phyloP scores from a whole-genome alignment of 768 basidiomycete species.

The Leccinum sublutescens region DNA sequence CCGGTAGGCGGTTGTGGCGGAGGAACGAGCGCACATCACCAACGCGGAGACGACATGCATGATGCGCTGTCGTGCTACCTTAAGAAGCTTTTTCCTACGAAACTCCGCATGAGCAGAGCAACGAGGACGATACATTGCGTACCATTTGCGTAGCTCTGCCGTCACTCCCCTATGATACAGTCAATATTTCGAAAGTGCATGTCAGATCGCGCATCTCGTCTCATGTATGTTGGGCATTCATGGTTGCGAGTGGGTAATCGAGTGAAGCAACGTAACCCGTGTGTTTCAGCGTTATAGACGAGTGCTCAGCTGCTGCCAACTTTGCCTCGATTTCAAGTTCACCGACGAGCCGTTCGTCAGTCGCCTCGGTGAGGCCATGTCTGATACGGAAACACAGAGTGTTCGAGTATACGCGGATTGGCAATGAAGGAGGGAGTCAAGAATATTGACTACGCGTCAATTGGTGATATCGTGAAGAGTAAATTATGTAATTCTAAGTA shows the following conservation, averaged over 20 bases:
- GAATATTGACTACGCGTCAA: too few relatives aligned
- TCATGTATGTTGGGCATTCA: background rate
- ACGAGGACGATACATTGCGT: background rate
- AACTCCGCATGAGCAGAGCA: constrained; percentile 2
- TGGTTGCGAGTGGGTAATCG: background rate
- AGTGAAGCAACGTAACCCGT: background rate
- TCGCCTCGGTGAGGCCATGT: constrained; percentile 39
- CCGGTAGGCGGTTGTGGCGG: constrained; percentile 48
- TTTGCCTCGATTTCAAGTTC: constrained; percentile 25
- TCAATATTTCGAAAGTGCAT: constrained; percentile 74
- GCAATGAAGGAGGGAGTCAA: too few relatives aligned
- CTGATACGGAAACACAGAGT: constrained; percentile 84
- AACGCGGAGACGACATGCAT: constrained; percentile 88
- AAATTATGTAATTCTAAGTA: too few relatives aligned
- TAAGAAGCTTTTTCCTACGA: constrained; percentile 21
- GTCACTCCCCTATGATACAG: constrained; percentile 30
- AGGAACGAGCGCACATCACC: constrained; percentile 84
- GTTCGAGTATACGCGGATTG: too few relatives aligned
- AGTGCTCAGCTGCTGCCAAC: constrained; percentile 2
- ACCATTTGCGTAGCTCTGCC: constrained; percentile 13
- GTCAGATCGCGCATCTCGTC: too few relatives aligned
- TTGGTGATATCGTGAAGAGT: too few relatives aligned
- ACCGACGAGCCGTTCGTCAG: constrained; percentile 29
- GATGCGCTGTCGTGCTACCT: constrained; percentile 47
- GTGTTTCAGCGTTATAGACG: background rate